Evolutionary conservation across 768 basidiomycete species (phyloP).

Genomic region (Holtermannia corniformis): DNA sequence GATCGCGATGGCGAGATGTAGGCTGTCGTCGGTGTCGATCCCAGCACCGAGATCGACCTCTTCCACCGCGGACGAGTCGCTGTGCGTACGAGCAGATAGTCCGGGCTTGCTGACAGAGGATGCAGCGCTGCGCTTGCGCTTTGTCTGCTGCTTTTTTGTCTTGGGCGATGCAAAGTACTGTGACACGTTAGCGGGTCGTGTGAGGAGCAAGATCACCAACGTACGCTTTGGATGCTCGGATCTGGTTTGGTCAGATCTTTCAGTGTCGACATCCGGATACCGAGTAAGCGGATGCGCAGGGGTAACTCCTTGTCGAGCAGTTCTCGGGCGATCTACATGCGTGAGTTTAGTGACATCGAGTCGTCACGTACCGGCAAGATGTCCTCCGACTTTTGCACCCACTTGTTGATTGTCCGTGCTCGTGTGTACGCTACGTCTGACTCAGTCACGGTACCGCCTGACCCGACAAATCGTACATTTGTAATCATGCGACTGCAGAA

Average conservation of each 20-base stretch:
- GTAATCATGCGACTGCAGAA: constrained; percentile 58
- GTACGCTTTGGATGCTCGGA: constrained; percentile 63
- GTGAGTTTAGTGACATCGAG: constrained; percentile 2
- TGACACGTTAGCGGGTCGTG: constrained; percentile 45
- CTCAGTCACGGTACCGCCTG: not conserved
- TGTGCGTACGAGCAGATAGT: not conserved
- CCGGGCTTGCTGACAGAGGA: constrained; percentile 1
- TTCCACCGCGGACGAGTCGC: constrained; percentile 9
- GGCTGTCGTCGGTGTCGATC: too few species aligned
- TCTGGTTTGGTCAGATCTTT: constrained; percentile 60
- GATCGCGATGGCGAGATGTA: too few species aligned
- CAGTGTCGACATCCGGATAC: constrained; percentile 76
- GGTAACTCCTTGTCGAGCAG: constrained; percentile 72
- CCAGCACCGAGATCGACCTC: constrained; percentile 9
- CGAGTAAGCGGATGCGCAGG: constrained; percentile 70
- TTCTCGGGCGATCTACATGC: constrained; percentile 61
- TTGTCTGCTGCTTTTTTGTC: constrained; percentile 43
- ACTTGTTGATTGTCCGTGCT: constrained; percentile 67
- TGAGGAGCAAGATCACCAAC: constrained; percentile 2
- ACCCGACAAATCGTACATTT: constrained; percentile 50
- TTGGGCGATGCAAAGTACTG: constrained; percentile 36
- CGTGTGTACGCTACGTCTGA: constrained; percentile 59
- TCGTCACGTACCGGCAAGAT: constrained; percentile 55
- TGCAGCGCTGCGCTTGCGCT: constrained; percentile 7
- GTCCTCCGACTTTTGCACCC: constrained; percentile 68